Evolutionary conservation across 2,329 filamentous ascomycete species (phyloP).

Genomic region (Phaeoacremonium minimum): DNA sequence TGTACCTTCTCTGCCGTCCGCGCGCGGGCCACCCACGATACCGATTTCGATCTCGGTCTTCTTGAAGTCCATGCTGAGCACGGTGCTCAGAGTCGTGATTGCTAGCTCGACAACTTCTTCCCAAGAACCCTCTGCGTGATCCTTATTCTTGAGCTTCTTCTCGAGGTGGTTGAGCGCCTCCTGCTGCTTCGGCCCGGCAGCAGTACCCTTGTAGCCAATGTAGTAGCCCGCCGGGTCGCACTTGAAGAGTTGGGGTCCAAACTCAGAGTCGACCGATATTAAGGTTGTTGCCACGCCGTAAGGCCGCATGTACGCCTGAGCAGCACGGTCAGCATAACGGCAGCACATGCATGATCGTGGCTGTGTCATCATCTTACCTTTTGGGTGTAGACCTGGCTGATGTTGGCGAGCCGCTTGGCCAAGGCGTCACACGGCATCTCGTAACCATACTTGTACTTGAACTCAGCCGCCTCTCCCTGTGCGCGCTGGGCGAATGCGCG

Average conservation of each 20-base stretch:
- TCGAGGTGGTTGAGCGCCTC: slow-evolving; percentile 97
- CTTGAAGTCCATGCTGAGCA: slow-evolving; percentile 99
- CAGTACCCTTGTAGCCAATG: slow-evolving; percentile 96
- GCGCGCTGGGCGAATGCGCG: slow-evolving; percentile 89
- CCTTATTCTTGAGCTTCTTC: slow-evolving; percentile 99
- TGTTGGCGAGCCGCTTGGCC: slow-evolving; percentile 95
- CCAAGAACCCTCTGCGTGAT: slow-evolving; percentile 86
- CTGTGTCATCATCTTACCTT: slow-evolving; percentile 54
- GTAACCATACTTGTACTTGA: slow-evolving; percentile 97
- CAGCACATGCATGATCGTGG: slow-evolving; percentile 24
- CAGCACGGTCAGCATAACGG: slow-evolving; percentile 5
- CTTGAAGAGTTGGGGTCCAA: slow-evolving; percentile 94
- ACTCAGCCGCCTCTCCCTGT: slow-evolving; percentile 93
- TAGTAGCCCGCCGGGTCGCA: slow-evolving; percentile 98
- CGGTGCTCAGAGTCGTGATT: slow-evolving; percentile 91
- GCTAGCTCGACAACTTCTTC: slow-evolving; percentile 97
- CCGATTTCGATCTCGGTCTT: slow-evolving; percentile 98
- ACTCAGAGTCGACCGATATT: slow-evolving; percentile 89
- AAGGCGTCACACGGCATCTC: slow-evolving; percentile 99
- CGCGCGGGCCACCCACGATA: slow-evolving; percentile 83
- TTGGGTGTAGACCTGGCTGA: slow-evolving; percentile 99
- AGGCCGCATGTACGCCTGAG: slow-evolving; percentile 89
- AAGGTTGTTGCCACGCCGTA: slow-evolving; percentile 93
- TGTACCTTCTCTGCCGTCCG: slow-evolving; percentile 79
- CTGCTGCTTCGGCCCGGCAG: slow-evolving; percentile 96